Base-by-base conservation (phyloP, 805 yeast species). In the Candida cerambycidarum region DNA sequence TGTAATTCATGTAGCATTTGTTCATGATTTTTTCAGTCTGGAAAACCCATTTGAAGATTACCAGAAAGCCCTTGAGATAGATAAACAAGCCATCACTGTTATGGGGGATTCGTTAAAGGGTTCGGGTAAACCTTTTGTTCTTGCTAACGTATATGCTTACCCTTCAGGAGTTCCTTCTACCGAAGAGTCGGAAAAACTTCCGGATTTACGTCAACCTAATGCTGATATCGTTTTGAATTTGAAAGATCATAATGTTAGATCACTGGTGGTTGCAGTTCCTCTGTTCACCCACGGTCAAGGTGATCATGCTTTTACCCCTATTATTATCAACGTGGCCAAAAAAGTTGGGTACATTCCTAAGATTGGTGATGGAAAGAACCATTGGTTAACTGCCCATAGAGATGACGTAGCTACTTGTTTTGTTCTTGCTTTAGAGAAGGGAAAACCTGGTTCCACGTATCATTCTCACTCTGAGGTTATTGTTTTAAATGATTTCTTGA, bases 281-380 rank as follows among this genome's bases (percentile, higher is more conserved):
- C 65, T 67, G 17, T 46, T 61, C 10, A 68, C 62, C 24, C 73
- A 67, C 47, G 74, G 60, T 13, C 50, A 42, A n/a, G 57, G 53
- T 1, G 67, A 63, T 37, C 37, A 44, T 3, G 63, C 50, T 1
- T 65, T 65, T 25, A 28, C 61, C 16, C 51, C 59, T 3, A 12
- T 28, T 5, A 36, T 57, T 6, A 41, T 49, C 5, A 58, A 58
- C 1, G 48, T 62, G 33, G 58, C 73, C 13, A 53, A 66, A 41
- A 51, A 62, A 40, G 31, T 46, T 5, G 65, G 66, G 2, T 53
- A 54, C 18, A 60, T 67, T 10, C 46, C 58, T 5, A 71, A 63
- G 50, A 48, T 63, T 10, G 76, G 71, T 11, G 66, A 59, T 21
- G 41, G 34, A 4, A n/a, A 48, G 12, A 58, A 54, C 41, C 40